Evolutionary conservation across 2,329 filamentous ascomycete genomes (phyloP), one percentile per base, ranked within the genome.

Genomic region (Juglanconis oblonga): DNA sequence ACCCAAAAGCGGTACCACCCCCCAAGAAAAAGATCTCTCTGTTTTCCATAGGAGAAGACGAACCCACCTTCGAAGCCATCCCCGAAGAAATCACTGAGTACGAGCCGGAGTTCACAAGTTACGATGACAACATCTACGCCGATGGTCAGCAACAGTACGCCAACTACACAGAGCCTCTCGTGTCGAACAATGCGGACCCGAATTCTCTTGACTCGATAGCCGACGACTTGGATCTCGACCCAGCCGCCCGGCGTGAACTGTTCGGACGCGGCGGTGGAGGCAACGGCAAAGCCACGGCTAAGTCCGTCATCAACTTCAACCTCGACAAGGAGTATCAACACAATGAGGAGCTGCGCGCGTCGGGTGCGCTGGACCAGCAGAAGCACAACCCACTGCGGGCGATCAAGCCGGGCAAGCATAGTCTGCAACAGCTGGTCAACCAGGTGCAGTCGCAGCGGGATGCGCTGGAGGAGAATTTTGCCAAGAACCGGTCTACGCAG

Each of bases 381-480:
- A 83, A 86, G 53, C 90, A 96, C 75, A 93, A 94, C 68, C 90
- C 92, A 7, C 88, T 97, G 58, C 88, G 92, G 55, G 79, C 88
- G 2, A 89, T 97, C 70, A 87, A 91, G 31, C 90, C 92, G 3
- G 91, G 92, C 62, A 97, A 97, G 77, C 92, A 97, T 76, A 96
- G 85, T 68, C 79, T 98, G 72, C 87, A 88, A 70, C 92, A 97
- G 77, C 80, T 98, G 67, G 90, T 98, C 66, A 92, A 87, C 73
- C 89, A 89, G 63, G 93, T 91, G 32, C 86, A 86, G 66, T 90
- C 82, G 64, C 92, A 98, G 75, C 87, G 87, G 70, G 92, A 96
- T 10, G 92, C 92, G 2, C 77, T 97, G 66, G 92, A 97, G 75
- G 94, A 98, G 70, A 93, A 91, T 71, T 97, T 97, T 78, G 92